Conservation (phyloP, 2,329 filamentous ascomycete species). For the Colletotrichum chlorophyti region DNA sequence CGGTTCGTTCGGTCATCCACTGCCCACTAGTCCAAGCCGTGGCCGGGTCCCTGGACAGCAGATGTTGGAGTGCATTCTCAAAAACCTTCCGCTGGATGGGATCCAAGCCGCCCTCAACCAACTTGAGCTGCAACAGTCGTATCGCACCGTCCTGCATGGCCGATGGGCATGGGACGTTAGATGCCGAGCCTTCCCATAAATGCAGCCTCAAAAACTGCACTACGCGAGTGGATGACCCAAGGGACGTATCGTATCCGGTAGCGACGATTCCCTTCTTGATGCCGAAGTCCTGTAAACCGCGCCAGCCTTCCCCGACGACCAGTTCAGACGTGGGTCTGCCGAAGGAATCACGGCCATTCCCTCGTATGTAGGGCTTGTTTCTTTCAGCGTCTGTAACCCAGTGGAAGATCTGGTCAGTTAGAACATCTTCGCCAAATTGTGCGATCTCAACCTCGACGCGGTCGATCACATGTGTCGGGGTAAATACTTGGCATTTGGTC, state of each 20-base stretch:
- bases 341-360: slow-evolving; percentile 65
- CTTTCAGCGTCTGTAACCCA: slow-evolving; percentile 70
- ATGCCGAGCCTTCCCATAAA: slow-evolving; percentile 65
- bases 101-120: slow-evolving; percentile 35
- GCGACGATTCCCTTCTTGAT: slow-evolving; percentile 54
- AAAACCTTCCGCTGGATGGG: slow-evolving; percentile 50
- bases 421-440: slow-evolving; percentile 57
- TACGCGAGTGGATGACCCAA: slow-evolving; percentile 58
- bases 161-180: slow-evolving; percentile 68
- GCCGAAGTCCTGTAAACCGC: slow-evolving; percentile 64
- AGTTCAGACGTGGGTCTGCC: slow-evolving; percentile 65
- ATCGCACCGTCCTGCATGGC: slow-evolving; percentile 72
- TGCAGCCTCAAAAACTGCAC: slow-evolving; percentile 66
- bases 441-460: slow-evolving; percentile 51
- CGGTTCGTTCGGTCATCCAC: slow-evolving; percentile 78
- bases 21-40: slow-evolving; percentile 75
- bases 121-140: slow-evolving; percentile 53
- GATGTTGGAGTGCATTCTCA: slow-evolving; percentile 56
- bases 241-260: slow-evolving; percentile 60
- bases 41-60: slow-evolving; percentile 58
- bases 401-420: slow-evolving; percentile 60
- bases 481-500: slow-evolving; percentile 50
- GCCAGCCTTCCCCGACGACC: slow-evolving; percentile 72
- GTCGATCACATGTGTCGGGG: slow-evolving; percentile 47
- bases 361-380: slow-evolving; percentile 66